Evolutionary conservation across 2,329 filamentous ascomycete species (phyloP).

Genomic region (Monilinia aucupariae): DNA sequence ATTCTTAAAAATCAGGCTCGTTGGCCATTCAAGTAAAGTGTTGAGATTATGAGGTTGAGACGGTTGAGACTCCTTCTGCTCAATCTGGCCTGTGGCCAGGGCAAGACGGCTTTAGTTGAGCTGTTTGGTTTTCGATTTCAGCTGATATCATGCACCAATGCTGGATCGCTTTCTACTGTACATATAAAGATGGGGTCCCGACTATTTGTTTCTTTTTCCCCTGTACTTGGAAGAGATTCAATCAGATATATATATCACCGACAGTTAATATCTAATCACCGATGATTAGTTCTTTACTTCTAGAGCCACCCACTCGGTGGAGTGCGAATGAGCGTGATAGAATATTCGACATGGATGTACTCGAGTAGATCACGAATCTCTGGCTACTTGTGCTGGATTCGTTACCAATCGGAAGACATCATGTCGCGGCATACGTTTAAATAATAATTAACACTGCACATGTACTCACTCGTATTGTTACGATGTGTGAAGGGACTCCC

Average conservation of each 20-base stretch:
- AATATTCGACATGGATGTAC: slow-evolving; percentile 9
- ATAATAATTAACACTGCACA: not conserved
- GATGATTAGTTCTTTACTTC: not conserved
- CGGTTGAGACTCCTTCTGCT: not conserved
- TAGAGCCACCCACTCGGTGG: slow-evolving; percentile 7
- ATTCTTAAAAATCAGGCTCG: not conserved
- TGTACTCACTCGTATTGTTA: not conserved
- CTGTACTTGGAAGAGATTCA: not conserved
- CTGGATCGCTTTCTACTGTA: not conserved
- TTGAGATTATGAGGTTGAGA: slow-evolving; percentile 1
- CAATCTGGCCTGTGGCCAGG: not conserved
- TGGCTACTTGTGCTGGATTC: not conserved
- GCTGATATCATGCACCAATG: not conserved
- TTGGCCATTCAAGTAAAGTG: not conserved
- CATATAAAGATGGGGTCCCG: not conserved
- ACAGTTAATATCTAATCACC: not conserved
- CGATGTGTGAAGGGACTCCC: not conserved
- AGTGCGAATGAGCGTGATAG: not conserved
- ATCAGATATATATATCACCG: not conserved
- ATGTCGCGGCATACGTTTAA: not conserved
- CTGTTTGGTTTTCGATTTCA: not conserved
- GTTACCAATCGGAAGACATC: not conserved
- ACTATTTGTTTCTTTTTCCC: not conserved
- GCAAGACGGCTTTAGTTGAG: not conserved
- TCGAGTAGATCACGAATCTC: slow-evolving; percentile 4